These are phyloP conservation scores for Angomonas desouzai DNA, from an alignment of 208 protist species.

Conservation along the genomic window DNA sequence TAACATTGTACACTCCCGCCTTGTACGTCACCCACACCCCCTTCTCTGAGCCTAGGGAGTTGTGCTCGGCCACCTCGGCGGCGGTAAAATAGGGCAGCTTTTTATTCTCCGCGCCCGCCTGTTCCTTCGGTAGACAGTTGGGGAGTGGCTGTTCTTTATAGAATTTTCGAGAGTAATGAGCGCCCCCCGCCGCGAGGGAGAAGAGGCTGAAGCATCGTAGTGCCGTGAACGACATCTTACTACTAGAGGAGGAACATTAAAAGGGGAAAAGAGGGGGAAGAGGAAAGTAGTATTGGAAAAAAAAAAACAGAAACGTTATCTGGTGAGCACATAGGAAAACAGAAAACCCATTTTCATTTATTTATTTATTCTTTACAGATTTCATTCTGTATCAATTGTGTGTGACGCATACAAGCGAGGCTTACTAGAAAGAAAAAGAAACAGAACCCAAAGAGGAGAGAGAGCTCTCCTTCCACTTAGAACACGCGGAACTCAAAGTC, in stretches of 20 bases:
- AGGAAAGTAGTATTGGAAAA: too few species aligned
- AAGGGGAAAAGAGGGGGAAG: not conserved
- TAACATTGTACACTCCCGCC: conserved; percentile 75
- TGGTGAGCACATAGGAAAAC: too few species aligned
- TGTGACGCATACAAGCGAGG: not conserved
- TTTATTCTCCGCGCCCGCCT: conserved; percentile 19
- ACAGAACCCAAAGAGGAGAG: not conserved
- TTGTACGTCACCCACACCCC: conserved; percentile 72
- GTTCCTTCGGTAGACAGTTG: conserved; percentile 15
- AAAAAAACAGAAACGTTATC: too few species aligned
- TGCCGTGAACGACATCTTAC: not conserved
- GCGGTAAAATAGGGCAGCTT: conserved; percentile 25
- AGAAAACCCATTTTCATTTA: conserved; percentile 3
- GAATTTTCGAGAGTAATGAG: not conserved
- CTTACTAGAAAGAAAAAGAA: not conserved
- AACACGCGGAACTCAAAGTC: conserved; percentile 90
- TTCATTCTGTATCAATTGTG: not conserved
- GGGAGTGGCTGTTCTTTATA: not conserved
- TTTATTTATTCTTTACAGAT: conserved; percentile 3
- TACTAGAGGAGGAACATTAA: not conserved
- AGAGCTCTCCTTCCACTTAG: conserved; percentile 40
- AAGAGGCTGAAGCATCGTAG: conserved; percentile 1
- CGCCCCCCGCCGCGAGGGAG: not conserved
- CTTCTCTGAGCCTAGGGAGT: not conserved
- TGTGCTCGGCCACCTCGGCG: conserved; percentile 26